Conservation (phyloP, 306 rosid genomes). For the Argentina anserina region DNA sequence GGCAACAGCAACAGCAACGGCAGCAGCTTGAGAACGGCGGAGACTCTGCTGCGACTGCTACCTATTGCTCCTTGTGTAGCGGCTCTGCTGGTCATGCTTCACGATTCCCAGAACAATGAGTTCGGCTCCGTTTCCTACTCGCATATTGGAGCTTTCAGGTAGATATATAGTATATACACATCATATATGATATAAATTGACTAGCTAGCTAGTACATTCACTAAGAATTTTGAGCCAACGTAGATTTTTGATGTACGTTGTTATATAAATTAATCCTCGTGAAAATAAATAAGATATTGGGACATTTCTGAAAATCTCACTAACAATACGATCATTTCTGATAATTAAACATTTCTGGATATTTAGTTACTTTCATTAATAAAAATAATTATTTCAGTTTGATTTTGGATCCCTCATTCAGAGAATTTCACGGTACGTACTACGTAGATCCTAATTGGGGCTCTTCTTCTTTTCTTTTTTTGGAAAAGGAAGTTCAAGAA, state of each 20-base stretch:
- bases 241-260: background rate
- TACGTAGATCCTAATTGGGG: too few species aligned
- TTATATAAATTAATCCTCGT: background rate
- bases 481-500: background rate
- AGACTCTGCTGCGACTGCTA: conserved; percentile 65
- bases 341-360: background rate
- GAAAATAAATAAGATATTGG: background rate
- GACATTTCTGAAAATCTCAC: too few species aligned
- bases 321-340: too few species aligned
- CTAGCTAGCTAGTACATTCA: background rate
- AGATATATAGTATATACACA: background rate
- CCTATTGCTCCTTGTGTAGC: conserved; percentile 74
- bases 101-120: conserved; percentile 58
- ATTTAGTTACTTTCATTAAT: background rate
- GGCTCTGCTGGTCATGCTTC: conserved; percentile 79
- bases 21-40: conserved; percentile 48
- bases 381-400: too few species aligned
- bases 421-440: background rate
- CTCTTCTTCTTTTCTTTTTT: too few species aligned
- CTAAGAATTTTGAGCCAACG: background rate
- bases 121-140: conserved; percentile 68
- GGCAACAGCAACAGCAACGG: conserved; percentile 16
- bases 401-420: background rate
- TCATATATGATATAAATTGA: background rate
- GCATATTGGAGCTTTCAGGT: conserved; percentile 79